Base-by-base conservation (phyloP, 345 rosid genomes). In the Eucalyptus curtisii region DNA sequence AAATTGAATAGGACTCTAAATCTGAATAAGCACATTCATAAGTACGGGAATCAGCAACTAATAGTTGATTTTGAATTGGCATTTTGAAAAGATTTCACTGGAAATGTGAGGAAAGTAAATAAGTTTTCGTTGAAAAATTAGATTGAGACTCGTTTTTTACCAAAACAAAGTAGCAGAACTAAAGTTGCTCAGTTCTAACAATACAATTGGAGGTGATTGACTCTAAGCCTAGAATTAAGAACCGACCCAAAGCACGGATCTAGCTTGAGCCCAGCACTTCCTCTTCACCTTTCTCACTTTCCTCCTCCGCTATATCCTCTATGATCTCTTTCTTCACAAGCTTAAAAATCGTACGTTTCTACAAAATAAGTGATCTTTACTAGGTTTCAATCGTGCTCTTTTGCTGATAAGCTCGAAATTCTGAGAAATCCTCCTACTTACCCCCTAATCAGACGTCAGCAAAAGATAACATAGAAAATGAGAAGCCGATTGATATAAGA, bases 191-290 rank as follows among this genome's bases (percentile, higher is more conserved):
- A 19, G 2, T 33, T 20, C 44, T 33, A 19, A 8, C 6, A 8
- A 37, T 31, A 61, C 89, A 95, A 96, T 94, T 37, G 90, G 7
- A 5, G 79, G 6, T 68, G 25, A 68, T 17, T 12, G 0, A 24
- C 5, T 71, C 42, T 9, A 10, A 17, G 6, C 2, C 1, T 66
- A 31, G 40, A 66, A 66, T 31, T 19, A 20, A 8, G 22, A 66
- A 66, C 24, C 10, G 2, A 0, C 81, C 13, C 13, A 33, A 33
- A 71, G 44, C 44, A 71, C 25, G 19, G 37, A 17, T 71, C 12
- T 68, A 1, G 81, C 45, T 71, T 17, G 4, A 71, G 27, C 8
- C 45, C 45, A 13, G 25, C 45, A 76, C 45, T 10, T 37, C 4
- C 47, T 71, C 1, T 37, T 19, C 7, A 0, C 0, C 82, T 37